Conservation (phyloP, 306 rosid genomes). For the Cucumis hystrix region DNA sequence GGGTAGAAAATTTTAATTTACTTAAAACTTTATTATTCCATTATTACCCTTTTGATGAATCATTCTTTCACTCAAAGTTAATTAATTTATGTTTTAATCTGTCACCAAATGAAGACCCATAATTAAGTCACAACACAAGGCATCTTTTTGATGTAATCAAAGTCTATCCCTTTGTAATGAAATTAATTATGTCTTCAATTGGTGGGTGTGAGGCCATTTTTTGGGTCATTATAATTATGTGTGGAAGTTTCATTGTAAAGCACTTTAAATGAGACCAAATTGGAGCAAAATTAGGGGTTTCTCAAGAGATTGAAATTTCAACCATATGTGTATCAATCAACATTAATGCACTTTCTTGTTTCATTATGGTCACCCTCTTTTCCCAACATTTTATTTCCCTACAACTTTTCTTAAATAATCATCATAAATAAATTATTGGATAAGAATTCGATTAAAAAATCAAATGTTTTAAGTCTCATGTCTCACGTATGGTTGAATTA, state of each 20-base stretch:
- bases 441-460: no score
- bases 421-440: background rate
- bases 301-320: background rate
- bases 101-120: background rate
- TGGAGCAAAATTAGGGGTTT: slow-evolving; percentile 1
- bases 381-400: background rate
- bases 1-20: no score
- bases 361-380: background rate
- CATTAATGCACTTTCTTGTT: background rate
- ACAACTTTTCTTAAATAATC: background rate
- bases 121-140: slow-evolving; percentile 4
- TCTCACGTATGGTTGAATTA: no score
- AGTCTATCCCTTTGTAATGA: background rate
- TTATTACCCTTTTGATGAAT: background rate
- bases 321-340: background rate
- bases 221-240: background rate
- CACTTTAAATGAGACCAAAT: background rate
- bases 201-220: background rate
- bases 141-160: background rate
- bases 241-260: background rate
- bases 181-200: background rate
- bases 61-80: slow-evolving; percentile 5
- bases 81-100: background rate
- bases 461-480: no score
- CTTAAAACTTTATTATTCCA: background rate